Conservation (phyloP, 2,329 filamentous ascomycete species). For the Dactylellina cionopaga region DNA sequence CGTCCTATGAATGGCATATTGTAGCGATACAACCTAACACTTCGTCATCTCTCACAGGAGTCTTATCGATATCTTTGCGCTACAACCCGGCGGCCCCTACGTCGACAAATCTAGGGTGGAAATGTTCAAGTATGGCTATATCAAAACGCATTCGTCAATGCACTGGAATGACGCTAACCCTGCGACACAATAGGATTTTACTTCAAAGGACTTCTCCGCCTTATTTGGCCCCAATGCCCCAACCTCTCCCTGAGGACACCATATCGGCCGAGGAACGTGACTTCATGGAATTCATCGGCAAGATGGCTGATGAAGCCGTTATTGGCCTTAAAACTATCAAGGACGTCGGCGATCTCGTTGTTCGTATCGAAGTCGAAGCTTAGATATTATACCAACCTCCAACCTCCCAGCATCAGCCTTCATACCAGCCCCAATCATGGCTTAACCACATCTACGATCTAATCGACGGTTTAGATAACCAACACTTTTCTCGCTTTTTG, state of each 20-base stretch:
- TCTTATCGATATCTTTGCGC: slow-evolving; percentile 51
- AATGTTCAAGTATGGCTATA: slow-evolving; percentile 46
- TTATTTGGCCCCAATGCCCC: slow-evolving; percentile 45
- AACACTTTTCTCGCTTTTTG: slow-evolving; percentile 15
- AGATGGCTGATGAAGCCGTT: slow-evolving; percentile 53
- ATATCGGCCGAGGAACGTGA: slow-evolving; percentile 52
- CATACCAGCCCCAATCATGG: slow-evolving; percentile 11
- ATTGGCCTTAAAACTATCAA: slow-evolving; percentile 50
- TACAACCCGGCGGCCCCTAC: slow-evolving; percentile 40
- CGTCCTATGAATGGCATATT: not conserved
- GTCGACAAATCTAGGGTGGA: slow-evolving; percentile 49
- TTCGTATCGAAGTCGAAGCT: slow-evolving; percentile 47
- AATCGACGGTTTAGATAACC: slow-evolving; percentile 8
- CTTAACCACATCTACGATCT: slow-evolving; percentile 24
- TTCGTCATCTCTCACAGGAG: slow-evolving; percentile 26
- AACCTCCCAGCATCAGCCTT: not conserved
- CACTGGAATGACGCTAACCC: slow-evolving; percentile 14
- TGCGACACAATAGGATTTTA: slow-evolving; percentile 29
- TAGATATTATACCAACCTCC: slow-evolving; percentile 11
- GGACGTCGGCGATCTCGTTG: slow-evolving; percentile 48
- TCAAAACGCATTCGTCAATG: not conserved
- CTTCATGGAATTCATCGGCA: slow-evolving; percentile 49
- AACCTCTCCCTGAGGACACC: slow-evolving; percentile 47
- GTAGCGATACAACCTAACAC: slow-evolving; percentile 1
- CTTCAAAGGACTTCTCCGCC: slow-evolving; percentile 49